Evolutionary conservation across 2,329 filamentous ascomycete species (phyloP).

Genomic region (Blumeria hordei): DNA sequence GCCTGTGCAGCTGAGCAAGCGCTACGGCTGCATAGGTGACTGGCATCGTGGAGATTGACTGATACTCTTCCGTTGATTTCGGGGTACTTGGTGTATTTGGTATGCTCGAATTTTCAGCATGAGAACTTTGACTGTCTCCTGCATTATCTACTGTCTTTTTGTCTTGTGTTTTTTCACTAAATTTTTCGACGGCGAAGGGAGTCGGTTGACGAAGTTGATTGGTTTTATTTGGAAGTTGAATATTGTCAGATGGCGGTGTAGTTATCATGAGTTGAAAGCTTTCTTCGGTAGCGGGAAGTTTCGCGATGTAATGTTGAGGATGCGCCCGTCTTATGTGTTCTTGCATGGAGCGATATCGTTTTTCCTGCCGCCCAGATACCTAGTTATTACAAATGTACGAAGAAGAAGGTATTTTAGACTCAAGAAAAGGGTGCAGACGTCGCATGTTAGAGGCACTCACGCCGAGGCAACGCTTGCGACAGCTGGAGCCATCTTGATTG

Average conservation of each 20-base stretch:
- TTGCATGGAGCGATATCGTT: conserved; percentile 94
- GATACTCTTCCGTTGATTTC: conserved; percentile 42
- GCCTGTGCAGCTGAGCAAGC: conserved; percentile 60
- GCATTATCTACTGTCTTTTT: conserved; percentile 21
- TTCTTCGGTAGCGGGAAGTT: conserved; percentile 92
- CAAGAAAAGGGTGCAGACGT: conserved; percentile 8
- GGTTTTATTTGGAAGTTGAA: conserved; percentile 11
- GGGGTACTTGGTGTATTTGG: conserved; percentile 46
- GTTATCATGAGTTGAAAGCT: conserved; percentile 95
- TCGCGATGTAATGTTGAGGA: conserved; percentile 89
- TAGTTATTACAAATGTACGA: conserved; percentile 15
- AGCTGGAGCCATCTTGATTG: conserved; percentile 91
- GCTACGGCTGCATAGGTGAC: conserved; percentile 55
- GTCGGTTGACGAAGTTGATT: conserved; percentile 9
- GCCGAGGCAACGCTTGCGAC: conserved; percentile 90
- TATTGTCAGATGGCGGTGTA: conserved; percentile 40
- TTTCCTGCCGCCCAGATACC: conserved; percentile 37
- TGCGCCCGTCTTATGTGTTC: conserved; percentile 96
- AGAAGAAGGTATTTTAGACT: conserved; percentile 8
- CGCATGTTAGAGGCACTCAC: conserved; percentile 38
- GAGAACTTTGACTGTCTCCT: conserved; percentile 40
- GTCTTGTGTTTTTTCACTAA: neutral
- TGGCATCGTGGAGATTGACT: conserved; percentile 33
- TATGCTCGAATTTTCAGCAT: conserved; percentile 39
- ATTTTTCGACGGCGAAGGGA: too few relatives aligned